Conservation (phyloP, 164 flowering plant species). For the Aristolochia fimbriata region DNA sequence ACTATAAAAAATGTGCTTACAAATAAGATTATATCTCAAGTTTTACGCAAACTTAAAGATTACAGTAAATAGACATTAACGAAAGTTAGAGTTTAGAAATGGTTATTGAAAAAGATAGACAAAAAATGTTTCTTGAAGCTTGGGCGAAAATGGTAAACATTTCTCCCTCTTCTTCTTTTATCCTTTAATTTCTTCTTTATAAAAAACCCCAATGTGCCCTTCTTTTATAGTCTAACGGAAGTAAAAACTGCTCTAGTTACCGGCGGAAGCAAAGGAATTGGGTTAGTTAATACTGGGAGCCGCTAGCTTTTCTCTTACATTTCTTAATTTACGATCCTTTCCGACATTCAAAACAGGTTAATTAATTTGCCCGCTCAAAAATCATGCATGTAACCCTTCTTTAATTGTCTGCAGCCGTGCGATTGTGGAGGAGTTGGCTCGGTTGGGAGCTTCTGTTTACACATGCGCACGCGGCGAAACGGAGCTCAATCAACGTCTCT, state of each 20-base stretch:
- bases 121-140: too few species aligned
- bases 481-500: slow-evolving; percentile 17
- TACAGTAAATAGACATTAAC: too few species aligned
- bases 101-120: too few species aligned
- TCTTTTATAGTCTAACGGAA: too few species aligned
- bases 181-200: too few species aligned
- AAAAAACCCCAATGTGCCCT: too few species aligned
- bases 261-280: background rate
- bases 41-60: too few species aligned
- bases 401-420: slow-evolving; percentile 16
- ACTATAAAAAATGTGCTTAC: too few species aligned
- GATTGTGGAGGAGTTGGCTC: slow-evolving; percentile 34
- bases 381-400: background rate
- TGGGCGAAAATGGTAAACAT: too few species aligned
- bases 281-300: background rate
- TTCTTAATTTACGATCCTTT: background rate
- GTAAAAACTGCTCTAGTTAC: background rate
- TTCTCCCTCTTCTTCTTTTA: too few species aligned
- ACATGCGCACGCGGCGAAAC: slow-evolving; percentile 28
- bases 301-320: background rate
- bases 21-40: too few species aligned
- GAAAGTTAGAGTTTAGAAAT: too few species aligned
- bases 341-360: background rate
- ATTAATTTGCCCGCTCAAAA: background rate
- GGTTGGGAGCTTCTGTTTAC: slow-evolving; percentile 27